Conservation (phyloP, 495 filamentous ascomycete species). For the Aspergillus nanangensis region DNA sequence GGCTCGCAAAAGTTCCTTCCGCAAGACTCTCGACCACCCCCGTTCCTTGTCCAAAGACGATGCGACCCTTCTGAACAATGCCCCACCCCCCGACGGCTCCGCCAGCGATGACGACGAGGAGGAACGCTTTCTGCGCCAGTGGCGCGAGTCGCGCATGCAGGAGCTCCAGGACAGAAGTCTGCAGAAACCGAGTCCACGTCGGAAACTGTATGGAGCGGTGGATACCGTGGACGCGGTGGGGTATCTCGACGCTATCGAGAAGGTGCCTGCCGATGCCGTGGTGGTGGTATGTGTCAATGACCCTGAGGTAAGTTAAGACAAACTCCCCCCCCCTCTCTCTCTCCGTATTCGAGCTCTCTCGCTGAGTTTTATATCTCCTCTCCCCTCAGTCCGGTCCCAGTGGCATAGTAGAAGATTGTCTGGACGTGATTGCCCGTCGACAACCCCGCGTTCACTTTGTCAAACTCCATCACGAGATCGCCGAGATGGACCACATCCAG, state of each 20-base stretch:
- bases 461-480: constrained; percentile 86
- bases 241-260: constrained; percentile 93
- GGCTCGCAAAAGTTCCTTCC: constrained; percentile 63
- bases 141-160: constrained; percentile 72
- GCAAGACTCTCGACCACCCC: constrained; percentile 36
- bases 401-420: constrained; percentile 67
- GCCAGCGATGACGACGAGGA: constrained; percentile 67
- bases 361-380: constrained; percentile 9
- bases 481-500: constrained; percentile 88
- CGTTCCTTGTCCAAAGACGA: constrained; percentile 34
- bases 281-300: constrained; percentile 97
- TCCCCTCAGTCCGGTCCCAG: constrained; percentile 66
- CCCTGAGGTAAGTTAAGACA: constrained; percentile 73
- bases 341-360: too few relatives aligned
- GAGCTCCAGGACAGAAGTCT: constrained; percentile 64
- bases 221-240: constrained; percentile 84
- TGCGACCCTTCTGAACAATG: constrained; percentile 39
- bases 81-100: constrained; percentile 28
- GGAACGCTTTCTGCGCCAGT: constrained; percentile 75
- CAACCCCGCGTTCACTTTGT: constrained; percentile 76
- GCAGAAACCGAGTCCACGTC: constrained; percentile 59
- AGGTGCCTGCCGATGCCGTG: constrained; percentile 70
- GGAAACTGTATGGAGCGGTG: constrained; percentile 70
- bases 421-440: constrained; percentile 64
- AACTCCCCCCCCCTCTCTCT: too few relatives aligned